Evolutionary conservation across 2,329 filamentous ascomycete species (phyloP), one percentile per base, ranked within the genome.

Genomic region (Sclerotinia subarctica): DNA sequence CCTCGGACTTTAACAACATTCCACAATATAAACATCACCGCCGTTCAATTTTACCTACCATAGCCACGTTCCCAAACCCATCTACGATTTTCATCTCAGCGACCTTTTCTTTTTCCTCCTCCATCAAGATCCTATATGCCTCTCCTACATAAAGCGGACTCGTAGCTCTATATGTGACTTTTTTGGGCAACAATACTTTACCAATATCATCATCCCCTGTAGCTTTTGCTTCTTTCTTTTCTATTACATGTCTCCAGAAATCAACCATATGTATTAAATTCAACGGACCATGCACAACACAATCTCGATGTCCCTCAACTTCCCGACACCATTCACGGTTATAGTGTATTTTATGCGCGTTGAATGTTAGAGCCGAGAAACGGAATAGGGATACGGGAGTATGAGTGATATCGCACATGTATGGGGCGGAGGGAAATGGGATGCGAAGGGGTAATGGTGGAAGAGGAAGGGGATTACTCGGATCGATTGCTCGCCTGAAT

Each of bases 321-420:
- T 75, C 29, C 76, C 68, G 54, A 75, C 77, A 66, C 70, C 74
- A 66, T 58, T 73, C 47, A 64, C 69, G 95, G 90, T 93, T 91
- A 73, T 94, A 89, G 78, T 96, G 93, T 66, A 96, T 96, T 72
- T 87, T 88, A 78, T 96, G 93, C 0, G 87, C 91, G 76, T 96
- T 96, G 81, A 93, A 93, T 0, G 92, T 96, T 52, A 96, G 80
- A 0, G 92, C 92, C 0, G 90, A 93, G 81, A 93, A 96, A 24
- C 91, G 87, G 79, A 95, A 96, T 1, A 96, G 56, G 49, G 73
- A 38, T 69, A 74, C 69, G 44, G 73, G 72, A 26, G 74, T 52
- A 73, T 78, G 63, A 75, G 73, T 68, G 54, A 74, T 73, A 47
- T 74, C 74, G 83, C 1, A 80, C 0, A 59, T 69, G 52, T 74